Evolutionary conservation across 306 rosid genomes (phyloP).

Genomic region (Abrus precatorius): DNA sequence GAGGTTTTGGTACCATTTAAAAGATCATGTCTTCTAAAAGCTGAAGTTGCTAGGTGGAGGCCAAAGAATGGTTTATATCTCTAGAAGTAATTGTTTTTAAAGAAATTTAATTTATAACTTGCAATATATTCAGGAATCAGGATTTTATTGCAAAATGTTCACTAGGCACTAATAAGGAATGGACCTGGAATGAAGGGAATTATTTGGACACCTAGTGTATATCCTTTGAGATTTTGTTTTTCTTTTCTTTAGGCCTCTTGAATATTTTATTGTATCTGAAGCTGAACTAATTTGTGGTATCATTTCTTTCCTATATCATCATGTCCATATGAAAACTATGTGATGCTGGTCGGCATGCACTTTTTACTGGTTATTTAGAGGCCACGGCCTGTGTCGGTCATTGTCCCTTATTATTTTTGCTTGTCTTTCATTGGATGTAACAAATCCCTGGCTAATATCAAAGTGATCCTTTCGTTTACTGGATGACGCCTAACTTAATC

Average conservation of each 20-base stretch:
- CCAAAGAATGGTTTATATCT: not conserved
- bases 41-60: slow-evolving; percentile 9
- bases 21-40: not conserved
- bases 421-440: not conserved
- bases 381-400: not conserved
- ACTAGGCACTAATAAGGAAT: not conserved
- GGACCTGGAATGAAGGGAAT: not conserved
- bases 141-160: slow-evolving; percentile 16
- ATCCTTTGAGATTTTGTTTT: not conserved
- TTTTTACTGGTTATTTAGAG: slow-evolving; percentile 14
- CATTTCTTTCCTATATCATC: slow-evolving; percentile 22
- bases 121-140: not conserved
- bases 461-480: not conserved
- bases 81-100: not conserved
- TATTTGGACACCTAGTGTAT: not conserved
- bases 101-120: slow-evolving; percentile 19
- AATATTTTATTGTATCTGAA: not conserved
- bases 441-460: not conserved
- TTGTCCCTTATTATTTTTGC: not conserved
- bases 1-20: not conserved
- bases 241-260: not conserved
- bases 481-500: not conserved
- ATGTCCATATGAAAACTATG: not conserved
- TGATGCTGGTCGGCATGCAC: not conserved
- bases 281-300: slow-evolving; percentile 17